Base-by-base conservation (phyloP, 768 basidiomycete genomes). In the Mycena chlorophos region DNA sequence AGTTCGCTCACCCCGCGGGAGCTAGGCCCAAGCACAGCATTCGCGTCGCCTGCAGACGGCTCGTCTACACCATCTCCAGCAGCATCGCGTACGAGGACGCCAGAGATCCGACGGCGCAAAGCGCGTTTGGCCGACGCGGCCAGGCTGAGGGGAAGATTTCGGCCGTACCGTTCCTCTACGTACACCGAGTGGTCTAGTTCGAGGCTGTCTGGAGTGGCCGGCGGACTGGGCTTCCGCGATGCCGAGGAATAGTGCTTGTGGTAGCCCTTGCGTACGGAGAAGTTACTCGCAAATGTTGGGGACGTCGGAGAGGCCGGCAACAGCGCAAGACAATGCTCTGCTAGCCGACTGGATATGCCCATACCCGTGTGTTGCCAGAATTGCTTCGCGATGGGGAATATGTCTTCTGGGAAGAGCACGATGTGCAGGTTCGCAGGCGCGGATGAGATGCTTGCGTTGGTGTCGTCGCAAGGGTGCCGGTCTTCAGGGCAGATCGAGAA, bases 361-460 rank as follows among this genome's bases (percentile, higher is more conserved):
- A 89, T 74, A 0, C 96, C 96, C 0, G 89, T 85, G 68, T 98
- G 96, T 63, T 98, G 95, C 96, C 96, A 98, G 71, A 95, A 98
- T 69, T 93, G 81, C 68, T 91, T 96, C 6, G 91, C 93, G 5
- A 87, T 68, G 8, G 79, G 65, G 63, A 80, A 86, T 3, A 80
- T 69, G 3, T 83, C 78, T 2, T 73, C 69, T 5, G 87, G 84
- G 67, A 94, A 91, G 16, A 99, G 72, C 1, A 87, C 86, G 60
- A 95, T 89, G 68, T 96, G 87, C 1, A 99, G 78, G 54, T 90
- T 85, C 34, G 82, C 72, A 58, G 79, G 73, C 45, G 66, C 56
- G 46, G 65, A 53, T 25, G 64, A 54, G 43, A 51, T 57, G 63
- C 62, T 66, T 58, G 61, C 57, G 25, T 56, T 56, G 53, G 71